A percentile compares a stretch with the other conserved stretches of the same genome.
These are phyloP conservation scores for Monosporozyma yasuniensis DNA, from an alignment of 805 yeast genomes.

Conservation along the genomic window DNA sequence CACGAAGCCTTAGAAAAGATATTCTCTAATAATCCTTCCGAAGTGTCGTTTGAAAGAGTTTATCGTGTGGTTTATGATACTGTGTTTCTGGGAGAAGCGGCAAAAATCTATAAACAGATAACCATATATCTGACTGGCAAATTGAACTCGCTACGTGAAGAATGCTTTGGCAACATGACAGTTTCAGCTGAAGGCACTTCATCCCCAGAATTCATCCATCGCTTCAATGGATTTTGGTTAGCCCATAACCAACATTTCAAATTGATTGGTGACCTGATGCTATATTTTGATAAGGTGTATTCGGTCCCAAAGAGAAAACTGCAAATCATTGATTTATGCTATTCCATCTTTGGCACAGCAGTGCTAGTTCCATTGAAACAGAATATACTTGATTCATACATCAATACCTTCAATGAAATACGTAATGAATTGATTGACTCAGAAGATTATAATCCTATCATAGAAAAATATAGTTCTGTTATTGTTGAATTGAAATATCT, in stretches of 20 bases:
- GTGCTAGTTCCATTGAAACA: constrained; percentile 44
- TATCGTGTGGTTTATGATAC: constrained; percentile 72
- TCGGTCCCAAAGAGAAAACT: constrained; percentile 60
- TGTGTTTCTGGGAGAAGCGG: constrained; percentile 37
- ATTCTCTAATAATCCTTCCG: constrained; percentile 60
- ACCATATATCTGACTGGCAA: constrained; percentile 8
- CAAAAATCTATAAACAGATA: constrained; percentile 10
- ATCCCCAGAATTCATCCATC: neutral
- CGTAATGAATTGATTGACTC: constrained; percentile 1
- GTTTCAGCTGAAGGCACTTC: neutral
- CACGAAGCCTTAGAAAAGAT: constrained; percentile 64
- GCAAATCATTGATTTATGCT: constrained; percentile 63
- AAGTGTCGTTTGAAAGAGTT: constrained; percentile 71
- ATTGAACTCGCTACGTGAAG: constrained; percentile 5
- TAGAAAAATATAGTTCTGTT: neutral
- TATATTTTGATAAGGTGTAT: constrained; percentile 81
- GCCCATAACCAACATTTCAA: constrained; percentile 44
- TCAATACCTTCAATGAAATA: constrained; percentile 23
- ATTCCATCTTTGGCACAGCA: constrained; percentile 53
- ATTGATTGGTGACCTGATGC: constrained; percentile 71
- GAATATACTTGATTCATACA: constrained; percentile 43
- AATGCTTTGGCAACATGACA: neutral
- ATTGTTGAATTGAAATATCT: constrained; percentile 49
- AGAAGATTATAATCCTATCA: neutral
- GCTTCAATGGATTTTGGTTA: constrained; percentile 3